Conservation (phyloP, 2,329 filamentous ascomycete species). For the Botrytis aclada region DNA sequence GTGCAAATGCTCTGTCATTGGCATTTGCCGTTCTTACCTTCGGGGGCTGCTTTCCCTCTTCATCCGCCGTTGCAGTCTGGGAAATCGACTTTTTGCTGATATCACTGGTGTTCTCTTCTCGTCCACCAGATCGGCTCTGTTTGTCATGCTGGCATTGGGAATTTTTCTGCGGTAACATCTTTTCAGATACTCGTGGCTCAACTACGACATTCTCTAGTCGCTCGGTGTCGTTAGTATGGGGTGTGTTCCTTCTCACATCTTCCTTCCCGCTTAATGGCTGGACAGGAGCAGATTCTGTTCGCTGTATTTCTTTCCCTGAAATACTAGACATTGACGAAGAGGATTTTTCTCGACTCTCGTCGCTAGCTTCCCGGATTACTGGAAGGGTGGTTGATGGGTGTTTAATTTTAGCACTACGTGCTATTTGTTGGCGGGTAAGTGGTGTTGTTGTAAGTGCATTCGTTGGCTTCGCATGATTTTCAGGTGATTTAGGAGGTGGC, state of each 20-base stretch:
- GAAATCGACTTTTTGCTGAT: background rate
- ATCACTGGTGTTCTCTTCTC: background rate
- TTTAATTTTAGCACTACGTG: constrained; percentile 30
- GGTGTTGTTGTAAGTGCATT: constrained; percentile 14
- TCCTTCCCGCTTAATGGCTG: background rate
- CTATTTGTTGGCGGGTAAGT: constrained; percentile 27
- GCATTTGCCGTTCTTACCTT: background rate
- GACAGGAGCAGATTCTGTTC: constrained; percentile 10
- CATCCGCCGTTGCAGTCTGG: background rate
- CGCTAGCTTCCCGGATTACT: constrained; percentile 10
- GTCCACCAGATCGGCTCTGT: background rate
- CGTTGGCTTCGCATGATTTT: background rate
- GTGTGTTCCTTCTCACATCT: background rate
- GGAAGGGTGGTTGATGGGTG: constrained; percentile 30
- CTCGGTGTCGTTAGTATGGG: background rate
- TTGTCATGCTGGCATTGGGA: background rate
- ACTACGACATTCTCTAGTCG: background rate
- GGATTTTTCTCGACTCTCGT: background rate
- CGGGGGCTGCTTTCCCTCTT: background rate
- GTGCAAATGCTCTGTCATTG: background rate
- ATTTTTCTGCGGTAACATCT: background rate
- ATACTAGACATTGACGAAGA: background rate
- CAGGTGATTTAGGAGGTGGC: background rate
- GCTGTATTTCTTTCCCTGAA: background rate
- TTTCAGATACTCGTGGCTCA: background rate